Evolutionary conservation across 2,329 filamentous ascomycete species (phyloP).

Genomic region (Botrytis deweyae): DNA sequence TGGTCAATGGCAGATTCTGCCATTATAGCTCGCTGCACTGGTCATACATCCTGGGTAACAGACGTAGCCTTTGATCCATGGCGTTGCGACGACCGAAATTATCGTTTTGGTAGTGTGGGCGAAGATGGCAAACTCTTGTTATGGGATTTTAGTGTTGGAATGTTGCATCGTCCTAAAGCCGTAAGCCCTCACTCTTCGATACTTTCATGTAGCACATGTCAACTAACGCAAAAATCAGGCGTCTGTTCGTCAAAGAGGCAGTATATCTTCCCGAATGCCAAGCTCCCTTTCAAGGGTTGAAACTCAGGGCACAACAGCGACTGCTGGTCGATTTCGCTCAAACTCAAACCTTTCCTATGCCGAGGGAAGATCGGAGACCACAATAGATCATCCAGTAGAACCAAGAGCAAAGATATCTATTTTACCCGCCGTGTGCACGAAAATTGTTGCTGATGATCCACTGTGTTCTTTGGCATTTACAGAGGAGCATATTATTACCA

Average conservation of each 20-base stretch:
- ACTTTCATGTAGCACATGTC: conserved; percentile 19
- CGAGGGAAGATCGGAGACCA: conserved; percentile 53
- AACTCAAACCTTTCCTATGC: conserved; percentile 64
- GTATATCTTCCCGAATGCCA: conserved; percentile 51
- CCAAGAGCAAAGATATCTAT: conserved; percentile 80
- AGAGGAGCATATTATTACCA: conserved; percentile 87
- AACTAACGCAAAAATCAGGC: conserved; percentile 40
- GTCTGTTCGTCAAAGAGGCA: conserved; percentile 54
- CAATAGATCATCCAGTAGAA: conserved; percentile 76
- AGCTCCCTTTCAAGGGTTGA: conserved; percentile 55
- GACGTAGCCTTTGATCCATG: conserved; percentile 93
- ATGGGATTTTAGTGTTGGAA: conserved; percentile 97
- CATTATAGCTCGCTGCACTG: conserved; percentile 88
- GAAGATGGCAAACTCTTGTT: conserved; percentile 88
- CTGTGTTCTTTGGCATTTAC: conserved; percentile 92
- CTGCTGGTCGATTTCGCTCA: conserved; percentile 62
- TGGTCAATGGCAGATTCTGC: conserved; percentile 85
- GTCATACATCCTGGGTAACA: conserved; percentile 94
- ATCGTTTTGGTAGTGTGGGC: conserved; percentile 92
- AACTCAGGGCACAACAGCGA: conserved; percentile 54
- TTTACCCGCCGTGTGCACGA: conserved; percentile 75
- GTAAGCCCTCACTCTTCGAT: conserved; percentile 50
- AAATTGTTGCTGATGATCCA: conserved; percentile 81
- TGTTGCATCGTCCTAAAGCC: conserved; percentile 87
- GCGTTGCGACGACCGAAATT: conserved; percentile 93